Conservation (phyloP, 2,329 filamentous ascomycete species). For the Arthrobotrys megalospora region DNA sequence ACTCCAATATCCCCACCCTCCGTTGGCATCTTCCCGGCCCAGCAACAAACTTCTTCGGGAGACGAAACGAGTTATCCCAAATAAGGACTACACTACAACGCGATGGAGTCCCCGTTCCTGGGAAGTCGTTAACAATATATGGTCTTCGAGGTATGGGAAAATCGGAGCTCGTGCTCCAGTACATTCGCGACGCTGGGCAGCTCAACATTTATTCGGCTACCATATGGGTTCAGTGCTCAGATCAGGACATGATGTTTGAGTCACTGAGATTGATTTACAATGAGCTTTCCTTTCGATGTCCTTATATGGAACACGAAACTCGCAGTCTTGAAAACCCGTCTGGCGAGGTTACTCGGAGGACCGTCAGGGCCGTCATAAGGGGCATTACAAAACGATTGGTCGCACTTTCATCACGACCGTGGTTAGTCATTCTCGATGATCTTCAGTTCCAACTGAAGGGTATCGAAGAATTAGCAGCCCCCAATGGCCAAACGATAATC, state of each 20-base stretch:
- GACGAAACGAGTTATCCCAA: background rate
- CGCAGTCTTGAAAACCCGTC: background rate
- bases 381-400: background rate
- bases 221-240: background rate
- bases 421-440: slow-evolving; percentile 9
- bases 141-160: background rate
- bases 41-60: background rate
- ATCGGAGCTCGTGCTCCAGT: slow-evolving; percentile 1
- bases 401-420: background rate
- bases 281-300: background rate
- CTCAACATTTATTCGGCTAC: background rate
- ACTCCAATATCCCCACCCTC: background rate
- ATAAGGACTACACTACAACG: background rate
- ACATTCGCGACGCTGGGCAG: background rate
- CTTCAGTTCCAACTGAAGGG: background rate
- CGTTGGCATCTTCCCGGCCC: background rate
- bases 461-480: background rate
- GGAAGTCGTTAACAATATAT: background rate
- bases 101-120: background rate
- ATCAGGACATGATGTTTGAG: background rate
- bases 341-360: background rate
- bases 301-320: background rate
- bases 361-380: background rate
- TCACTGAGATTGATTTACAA: slow-evolving; percentile 5
- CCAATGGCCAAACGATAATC: slow-evolving; percentile 4